Evolutionary conservation across 208 protist genomes (phyloP), one percentile per base, ranked within the genome.

Genomic region (Tritrichomonas foetus): DNA sequence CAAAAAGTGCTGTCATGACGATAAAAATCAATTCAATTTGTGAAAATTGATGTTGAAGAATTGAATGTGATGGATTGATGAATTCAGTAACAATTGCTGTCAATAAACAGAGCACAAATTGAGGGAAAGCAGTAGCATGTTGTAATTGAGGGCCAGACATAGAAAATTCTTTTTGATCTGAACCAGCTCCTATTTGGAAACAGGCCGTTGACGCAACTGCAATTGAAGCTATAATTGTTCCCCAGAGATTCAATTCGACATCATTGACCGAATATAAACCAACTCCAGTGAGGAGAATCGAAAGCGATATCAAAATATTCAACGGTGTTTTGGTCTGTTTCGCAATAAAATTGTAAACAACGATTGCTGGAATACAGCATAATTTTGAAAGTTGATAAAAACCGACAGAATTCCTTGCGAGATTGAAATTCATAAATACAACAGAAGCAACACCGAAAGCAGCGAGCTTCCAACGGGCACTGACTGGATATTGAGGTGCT

Each of bases 361-460:
- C 92, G 8, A 80, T 64, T 27, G 41, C 36, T 82, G 92, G 92
- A 57, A 93, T 64, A 36, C 53, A 69, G 44, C 66, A 75, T 20
- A 93, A 16, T 57, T 93, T 93, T 8, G 92, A 93, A 50, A 93
- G 92, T 41, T 93, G 92, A n/a, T 93, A 93, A 41, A 93, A 93
- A 2, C 92, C 92, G 16, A 93, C 92, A 39, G 92, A 93, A 57
- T 93, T 93, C 16, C 41, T n/a, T 22, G 33, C 16, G 39, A 93
- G 92, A 57, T 93, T 93, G 36, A 69, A 93, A 80, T 93, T 93
- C 92, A 93, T 93, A 39, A 93, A 93, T 39, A 80, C 92, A 57
- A 93, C 78, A 39, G 47, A 25, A 20, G 41, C 78, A 20, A 89
- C 78, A 1, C 47, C 41, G 39, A 57, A 44, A 22, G 47, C 9